phyloP scores from a whole-genome alignment of 1,139 yeast genomes.

The Yamadazyma spencermartinsiae region DNA sequence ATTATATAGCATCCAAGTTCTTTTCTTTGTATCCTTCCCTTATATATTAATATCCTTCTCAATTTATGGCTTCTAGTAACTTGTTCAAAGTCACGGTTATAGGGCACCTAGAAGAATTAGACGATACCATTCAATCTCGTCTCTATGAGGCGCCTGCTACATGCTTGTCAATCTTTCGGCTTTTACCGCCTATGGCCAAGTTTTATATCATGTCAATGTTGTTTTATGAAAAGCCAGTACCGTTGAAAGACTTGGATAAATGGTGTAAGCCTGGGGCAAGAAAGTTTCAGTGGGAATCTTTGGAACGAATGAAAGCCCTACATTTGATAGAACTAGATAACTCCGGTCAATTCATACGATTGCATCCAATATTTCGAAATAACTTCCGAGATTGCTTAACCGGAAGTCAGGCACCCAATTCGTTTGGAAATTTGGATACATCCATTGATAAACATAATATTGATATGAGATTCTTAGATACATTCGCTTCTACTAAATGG shows the following conservation, averaged over 20 bases:
- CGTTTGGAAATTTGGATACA: constrained; percentile 43
- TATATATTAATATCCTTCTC: too few species aligned
- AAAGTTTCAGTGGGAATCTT: constrained; percentile 68
- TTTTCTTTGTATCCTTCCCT: too few species aligned
- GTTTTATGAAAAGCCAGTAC: constrained; percentile 74
- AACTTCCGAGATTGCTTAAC: constrained; percentile 83
- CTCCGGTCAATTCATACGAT: constrained; percentile 52
- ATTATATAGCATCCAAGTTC: too few species aligned
- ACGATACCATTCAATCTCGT: constrained; percentile 77
- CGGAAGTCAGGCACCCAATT: constrained; percentile 59
- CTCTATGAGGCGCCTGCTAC: constrained; percentile 85
- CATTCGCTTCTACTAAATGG: constrained; percentile 86
- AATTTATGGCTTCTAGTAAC: constrained; percentile 37
- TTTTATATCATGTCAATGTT: constrained; percentile 86
- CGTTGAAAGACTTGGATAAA: constrained; percentile 65
- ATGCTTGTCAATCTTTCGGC: constrained; percentile 84
- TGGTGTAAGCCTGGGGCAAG: constrained; percentile 68
- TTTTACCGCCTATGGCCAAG: constrained; percentile 87
- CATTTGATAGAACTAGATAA: constrained; percentile 72
- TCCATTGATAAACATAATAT: constrained; percentile 47
- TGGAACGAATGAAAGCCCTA: constrained; percentile 72
- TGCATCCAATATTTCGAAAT: constrained; percentile 72
- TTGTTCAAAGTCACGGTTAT: constrained; percentile 62
- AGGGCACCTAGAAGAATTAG: constrained; percentile 86
- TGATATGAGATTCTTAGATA: constrained; percentile 65